These are phyloP conservation scores for Cardiospermum halicacabum DNA, from an alignment of 345 rosid species.

Conservation along the genomic window DNA sequence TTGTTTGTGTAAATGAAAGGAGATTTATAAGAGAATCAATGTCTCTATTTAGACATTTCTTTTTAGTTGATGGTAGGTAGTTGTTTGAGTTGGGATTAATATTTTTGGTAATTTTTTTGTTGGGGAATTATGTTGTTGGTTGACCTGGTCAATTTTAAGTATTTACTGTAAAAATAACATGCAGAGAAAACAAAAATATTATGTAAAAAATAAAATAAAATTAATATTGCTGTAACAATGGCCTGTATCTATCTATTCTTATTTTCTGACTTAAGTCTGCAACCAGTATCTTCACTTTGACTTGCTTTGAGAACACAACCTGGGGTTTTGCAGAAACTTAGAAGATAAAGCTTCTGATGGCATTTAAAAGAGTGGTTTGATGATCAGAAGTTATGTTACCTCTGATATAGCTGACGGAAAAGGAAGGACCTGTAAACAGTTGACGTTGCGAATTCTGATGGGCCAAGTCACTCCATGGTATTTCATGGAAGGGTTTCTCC, in stretches of 20 bases:
- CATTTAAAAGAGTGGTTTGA: background rate
- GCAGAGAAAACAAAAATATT: too few species aligned
- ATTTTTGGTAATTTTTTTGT: background rate
- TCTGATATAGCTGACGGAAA: slow-evolving; percentile 67
- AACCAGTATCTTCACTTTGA: slow-evolving; percentile 70
- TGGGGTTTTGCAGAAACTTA: slow-evolving; percentile 9
- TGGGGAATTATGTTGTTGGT: too few species aligned
- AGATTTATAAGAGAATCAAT: background rate
- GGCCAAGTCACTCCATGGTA: slow-evolving; percentile 96
- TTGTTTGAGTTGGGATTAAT: background rate
- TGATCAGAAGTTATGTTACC: slow-evolving; percentile 42
- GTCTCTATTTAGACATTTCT: too few species aligned
- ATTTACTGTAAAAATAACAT: too few species aligned
- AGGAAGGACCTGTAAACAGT: slow-evolving; percentile 74
- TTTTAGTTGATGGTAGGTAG: background rate
- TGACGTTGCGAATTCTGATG: slow-evolving; percentile 52
- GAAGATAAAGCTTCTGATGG: too few species aligned
- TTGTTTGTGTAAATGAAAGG: background rate
- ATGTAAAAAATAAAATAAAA: too few species aligned
- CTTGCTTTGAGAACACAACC: slow-evolving; percentile 84
- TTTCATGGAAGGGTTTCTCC: slow-evolving; percentile 64
- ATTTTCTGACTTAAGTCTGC: too few species aligned
- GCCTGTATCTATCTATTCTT: too few species aligned
- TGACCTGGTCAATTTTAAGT: too few species aligned
- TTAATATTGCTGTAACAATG: too few species aligned